These are phyloP conservation scores for Aureobasidium sp. DNA, from an alignment of 2,329 filamentous ascomycete genomes.

Conservation along the genomic window DNA sequence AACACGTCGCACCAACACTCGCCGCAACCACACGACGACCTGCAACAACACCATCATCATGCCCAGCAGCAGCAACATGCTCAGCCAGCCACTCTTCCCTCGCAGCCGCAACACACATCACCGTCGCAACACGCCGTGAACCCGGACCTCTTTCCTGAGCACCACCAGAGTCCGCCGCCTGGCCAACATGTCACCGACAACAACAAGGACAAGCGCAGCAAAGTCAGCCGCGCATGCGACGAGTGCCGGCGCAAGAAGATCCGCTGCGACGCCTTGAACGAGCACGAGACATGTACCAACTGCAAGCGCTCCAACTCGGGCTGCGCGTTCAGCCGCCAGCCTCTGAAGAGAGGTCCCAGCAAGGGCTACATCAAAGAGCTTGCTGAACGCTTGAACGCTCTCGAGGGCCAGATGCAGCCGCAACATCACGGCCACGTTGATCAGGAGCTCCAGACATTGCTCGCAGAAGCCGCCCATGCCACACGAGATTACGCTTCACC, in stretches of 20 bases:
- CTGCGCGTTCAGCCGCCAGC: constrained; percentile 80
- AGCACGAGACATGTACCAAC: constrained; percentile 70
- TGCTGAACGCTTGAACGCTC: constrained; percentile 72
- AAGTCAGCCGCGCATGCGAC: constrained; percentile 21
- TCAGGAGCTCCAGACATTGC: constrained; percentile 27
- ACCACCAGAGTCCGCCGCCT: constrained; percentile 15
- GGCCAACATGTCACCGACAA: constrained; percentile 10
- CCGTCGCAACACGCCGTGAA: not conserved
- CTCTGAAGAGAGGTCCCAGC: constrained; percentile 59
- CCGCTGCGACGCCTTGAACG: constrained; percentile 74
- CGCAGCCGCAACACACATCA: not conserved
- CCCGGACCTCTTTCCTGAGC: not conserved
- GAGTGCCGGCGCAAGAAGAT: constrained; percentile 42
- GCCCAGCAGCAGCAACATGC: not conserved
- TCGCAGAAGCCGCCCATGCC: constrained; percentile 21
- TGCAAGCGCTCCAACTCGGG: constrained; percentile 68
- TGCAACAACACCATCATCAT: not conserved
- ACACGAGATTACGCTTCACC: constrained; percentile 13
- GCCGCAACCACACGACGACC: constrained; percentile 5
- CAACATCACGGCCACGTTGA: constrained; percentile 23
- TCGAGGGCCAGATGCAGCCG: constrained; percentile 64
- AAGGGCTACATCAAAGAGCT: constrained; percentile 95
- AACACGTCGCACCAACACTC: constrained; percentile 8
- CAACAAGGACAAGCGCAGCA: constrained; percentile 17
- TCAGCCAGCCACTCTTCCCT: not conserved